Evolutionary conservation across 176 grass and related monocot genomes (phyloP).

Genomic region (Ananas comosus): DNA sequence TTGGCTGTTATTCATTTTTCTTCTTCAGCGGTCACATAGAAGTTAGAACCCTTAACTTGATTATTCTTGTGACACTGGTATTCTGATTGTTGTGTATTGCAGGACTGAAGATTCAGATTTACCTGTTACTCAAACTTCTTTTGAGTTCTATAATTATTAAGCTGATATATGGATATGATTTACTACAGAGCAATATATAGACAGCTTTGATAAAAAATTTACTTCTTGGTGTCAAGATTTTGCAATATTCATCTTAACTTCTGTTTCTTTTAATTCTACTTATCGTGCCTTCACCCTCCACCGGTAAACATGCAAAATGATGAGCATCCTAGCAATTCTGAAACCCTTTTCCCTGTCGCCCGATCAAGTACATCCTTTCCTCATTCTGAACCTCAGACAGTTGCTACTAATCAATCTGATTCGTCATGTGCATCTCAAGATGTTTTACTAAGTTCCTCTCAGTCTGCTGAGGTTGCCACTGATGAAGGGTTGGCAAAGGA

Average conservation of each 20-base stretch:
- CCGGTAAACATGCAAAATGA: conserved; percentile 9
- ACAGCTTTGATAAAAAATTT: conserved; percentile 34
- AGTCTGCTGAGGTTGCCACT: neutral
- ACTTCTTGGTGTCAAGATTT: conserved; percentile 43
- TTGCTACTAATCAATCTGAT: neutral
- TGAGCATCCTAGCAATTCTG: conserved; percentile 11
- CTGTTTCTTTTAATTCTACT: conserved; percentile 18
- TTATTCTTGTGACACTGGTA: conserved; percentile 12
- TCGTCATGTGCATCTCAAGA: conserved; percentile 4
- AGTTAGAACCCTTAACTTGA: too few species aligned
- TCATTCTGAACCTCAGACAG: neutral
- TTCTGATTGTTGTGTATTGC: conserved; percentile 3
- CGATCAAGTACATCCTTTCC: conserved; percentile 12
- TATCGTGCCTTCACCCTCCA: conserved; percentile 18
- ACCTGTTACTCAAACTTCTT: neutral
- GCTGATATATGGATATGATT: conserved; percentile 17
- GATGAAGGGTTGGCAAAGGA: neutral
- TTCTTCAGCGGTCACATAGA: too few species aligned
- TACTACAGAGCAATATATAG: conserved; percentile 24
- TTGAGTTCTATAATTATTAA: too few species aligned
- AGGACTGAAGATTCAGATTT: conserved; percentile 8
- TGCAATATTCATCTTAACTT: conserved; percentile 17
- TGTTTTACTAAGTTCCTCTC: conserved; percentile 10
- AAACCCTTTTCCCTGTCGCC: conserved; percentile 13
- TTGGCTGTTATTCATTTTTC: too few species aligned